phyloP scores from a whole-genome alignment of 495 filamentous ascomycete genomes.

The Saxispiralis lemnorum region DNA sequence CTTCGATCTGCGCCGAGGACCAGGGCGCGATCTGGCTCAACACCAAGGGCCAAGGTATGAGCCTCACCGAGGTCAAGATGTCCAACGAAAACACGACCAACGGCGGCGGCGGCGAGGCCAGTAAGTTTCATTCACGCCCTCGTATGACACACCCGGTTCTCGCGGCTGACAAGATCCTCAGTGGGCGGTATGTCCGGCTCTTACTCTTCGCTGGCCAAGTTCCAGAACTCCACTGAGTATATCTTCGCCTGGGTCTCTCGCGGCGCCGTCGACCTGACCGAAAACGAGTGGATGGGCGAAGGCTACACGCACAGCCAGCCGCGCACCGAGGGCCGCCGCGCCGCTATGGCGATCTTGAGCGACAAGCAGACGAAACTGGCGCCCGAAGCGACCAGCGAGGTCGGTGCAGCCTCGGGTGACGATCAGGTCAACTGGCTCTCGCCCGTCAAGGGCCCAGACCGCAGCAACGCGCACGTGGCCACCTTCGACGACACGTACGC shows the following conservation, averaged over 20 bases:
- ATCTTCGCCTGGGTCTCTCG: slow-evolving; percentile 38
- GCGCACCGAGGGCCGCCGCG: slow-evolving; percentile 34
- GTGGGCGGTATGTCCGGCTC: slow-evolving; percentile 40
- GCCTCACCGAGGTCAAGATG: slow-evolving; percentile 31
- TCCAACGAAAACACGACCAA: slow-evolving; percentile 39
- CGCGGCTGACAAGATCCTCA: not conserved
- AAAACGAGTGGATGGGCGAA: slow-evolving; percentile 33
- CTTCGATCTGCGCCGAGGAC: slow-evolving; percentile 37
- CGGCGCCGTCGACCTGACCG: slow-evolving; percentile 31
- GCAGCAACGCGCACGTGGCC: slow-evolving; percentile 36
- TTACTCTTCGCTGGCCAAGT: slow-evolving; percentile 32
- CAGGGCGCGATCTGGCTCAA: slow-evolving; percentile 43
- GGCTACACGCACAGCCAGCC: slow-evolving; percentile 31
- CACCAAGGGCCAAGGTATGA: slow-evolving; percentile 34
- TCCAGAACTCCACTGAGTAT: slow-evolving; percentile 27
- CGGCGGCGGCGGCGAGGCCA: slow-evolving; percentile 33
- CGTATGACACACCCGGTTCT: too few relatives aligned
- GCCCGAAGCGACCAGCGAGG: slow-evolving; percentile 27
- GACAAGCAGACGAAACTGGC: slow-evolving; percentile 35
- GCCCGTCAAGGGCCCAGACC: slow-evolving; percentile 26
- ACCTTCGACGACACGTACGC: slow-evolving; percentile 29
- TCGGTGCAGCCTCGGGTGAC: slow-evolving; percentile 33
- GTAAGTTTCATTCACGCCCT: not conserved
- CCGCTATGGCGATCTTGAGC: slow-evolving; percentile 31
- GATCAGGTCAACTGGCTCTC: slow-evolving; percentile 37